A percentile compares a stretch with the other conserved stretches of the same genome.
Conservation (phyloP, 306 rosid genomes). For the Ammopiptanthus mongolicus region DNA sequence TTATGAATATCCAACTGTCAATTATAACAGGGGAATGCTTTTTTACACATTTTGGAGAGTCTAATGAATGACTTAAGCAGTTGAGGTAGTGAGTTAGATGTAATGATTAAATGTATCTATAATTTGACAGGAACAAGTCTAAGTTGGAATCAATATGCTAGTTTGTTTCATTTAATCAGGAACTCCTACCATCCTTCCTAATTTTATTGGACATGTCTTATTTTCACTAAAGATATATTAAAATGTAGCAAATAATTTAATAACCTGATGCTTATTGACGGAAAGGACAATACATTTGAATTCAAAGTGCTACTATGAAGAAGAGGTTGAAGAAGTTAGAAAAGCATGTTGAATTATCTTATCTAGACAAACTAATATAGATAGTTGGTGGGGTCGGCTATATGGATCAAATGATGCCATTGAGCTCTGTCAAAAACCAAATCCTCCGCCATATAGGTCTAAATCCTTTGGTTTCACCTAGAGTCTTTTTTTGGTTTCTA, state of each 20-base stretch:
- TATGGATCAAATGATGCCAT: too few relatives aligned
- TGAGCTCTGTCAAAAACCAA: too few relatives aligned
- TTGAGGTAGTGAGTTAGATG: conserved; percentile 2
- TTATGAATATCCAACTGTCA: conserved; percentile 1
- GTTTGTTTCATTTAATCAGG: neutral
- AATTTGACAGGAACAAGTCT: neutral
- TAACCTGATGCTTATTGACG: neutral
- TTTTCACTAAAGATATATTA: neutral
- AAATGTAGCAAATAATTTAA: neutral
- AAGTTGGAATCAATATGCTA: neutral
- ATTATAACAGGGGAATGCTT: neutral
- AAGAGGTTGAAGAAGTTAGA: neutral
- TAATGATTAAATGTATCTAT: neutral
- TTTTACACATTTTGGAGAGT: conserved; percentile 4
- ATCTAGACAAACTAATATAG: neutral
- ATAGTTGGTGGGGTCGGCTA: too few relatives aligned
- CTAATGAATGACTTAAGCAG: neutral
- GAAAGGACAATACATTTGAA: neutral
- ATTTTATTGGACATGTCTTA: neutral
- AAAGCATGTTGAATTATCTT: neutral
- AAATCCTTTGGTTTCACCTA: neutral
- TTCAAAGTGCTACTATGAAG: neutral
- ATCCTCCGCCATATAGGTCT: too few relatives aligned
- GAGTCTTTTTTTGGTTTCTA: neutral
- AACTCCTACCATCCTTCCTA: neutral